These are phyloP conservation scores for Oryza longistaminata DNA, from an alignment of 176 grass and related monocot species.

Conservation along the genomic window DNA sequence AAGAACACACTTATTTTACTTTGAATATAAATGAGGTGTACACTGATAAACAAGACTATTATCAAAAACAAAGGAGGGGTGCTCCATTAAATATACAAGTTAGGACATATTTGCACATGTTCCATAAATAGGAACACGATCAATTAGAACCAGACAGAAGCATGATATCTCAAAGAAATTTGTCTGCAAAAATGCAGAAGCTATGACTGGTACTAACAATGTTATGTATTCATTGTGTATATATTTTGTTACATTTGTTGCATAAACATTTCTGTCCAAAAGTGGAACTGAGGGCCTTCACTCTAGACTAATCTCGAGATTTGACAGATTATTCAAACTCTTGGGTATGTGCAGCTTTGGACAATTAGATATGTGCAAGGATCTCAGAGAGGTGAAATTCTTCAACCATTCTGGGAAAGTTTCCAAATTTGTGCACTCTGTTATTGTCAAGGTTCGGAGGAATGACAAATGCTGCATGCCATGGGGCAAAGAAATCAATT, in stretches of 20 bases:
- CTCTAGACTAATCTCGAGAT: slow-evolving; percentile 23
- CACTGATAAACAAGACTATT: no score
- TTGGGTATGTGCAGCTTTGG: slow-evolving; percentile 12
- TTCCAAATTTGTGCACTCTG: slow-evolving; percentile 24
- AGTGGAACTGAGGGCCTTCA: not conserved
- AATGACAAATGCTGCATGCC: not conserved
- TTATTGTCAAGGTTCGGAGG: slow-evolving; percentile 1
- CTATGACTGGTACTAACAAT: no score
- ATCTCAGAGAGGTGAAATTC: slow-evolving; percentile 25
- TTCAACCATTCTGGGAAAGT: slow-evolving; percentile 30
- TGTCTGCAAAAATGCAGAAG: no score
- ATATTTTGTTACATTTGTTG: not conserved
- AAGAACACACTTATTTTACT: no score
- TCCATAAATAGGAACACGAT: no score
- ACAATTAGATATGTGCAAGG: slow-evolving; percentile 22
- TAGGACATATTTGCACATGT: no score
- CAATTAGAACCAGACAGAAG: no score
- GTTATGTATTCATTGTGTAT: no score
- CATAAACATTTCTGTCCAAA: not conserved
- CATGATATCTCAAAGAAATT: no score
- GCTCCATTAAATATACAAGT: no score
- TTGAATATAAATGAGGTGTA: no score
- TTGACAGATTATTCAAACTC: slow-evolving; percentile 20
- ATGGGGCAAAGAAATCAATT: not conserved
- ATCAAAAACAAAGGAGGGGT: no score